Percentiles rank a stretch among this genome's conserved stretches.
These are phyloP conservation scores for Reutealis trisperma DNA, from an alignment of 345 rosid genomes.

Conservation along the genomic window DNA sequence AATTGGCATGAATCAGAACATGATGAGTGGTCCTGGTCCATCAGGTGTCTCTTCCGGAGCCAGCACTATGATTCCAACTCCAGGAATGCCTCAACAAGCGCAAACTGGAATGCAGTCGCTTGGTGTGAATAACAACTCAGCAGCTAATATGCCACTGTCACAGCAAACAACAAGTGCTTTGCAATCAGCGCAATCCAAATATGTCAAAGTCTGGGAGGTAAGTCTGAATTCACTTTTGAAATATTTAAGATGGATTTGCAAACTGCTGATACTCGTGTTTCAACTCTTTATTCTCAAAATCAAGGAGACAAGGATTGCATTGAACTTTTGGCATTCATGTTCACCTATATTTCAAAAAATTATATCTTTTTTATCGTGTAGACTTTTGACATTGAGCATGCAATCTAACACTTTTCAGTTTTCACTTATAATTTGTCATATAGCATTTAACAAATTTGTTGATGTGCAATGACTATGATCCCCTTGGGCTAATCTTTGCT, in stretches of 20 bases:
- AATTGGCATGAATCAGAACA: slow-evolving; percentile 71
- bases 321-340: neutral
- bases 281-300: neutral
- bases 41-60: slow-evolving; percentile 68
- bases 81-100: slow-evolving; percentile 81
- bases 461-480: too few species aligned
- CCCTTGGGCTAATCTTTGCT: too few species aligned
- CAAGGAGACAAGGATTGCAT: neutral
- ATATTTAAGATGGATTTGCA: slow-evolving; percentile 12
- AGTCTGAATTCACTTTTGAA: slow-evolving; percentile 17
- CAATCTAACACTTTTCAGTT: neutral
- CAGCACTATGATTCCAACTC: slow-evolving; percentile 83
- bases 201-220: slow-evolving; percentile 98
- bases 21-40: slow-evolving; percentile 71
- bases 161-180: slow-evolving; percentile 69
- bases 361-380: neutral
- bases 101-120: slow-evolving; percentile 70
- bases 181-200: slow-evolving; percentile 79
- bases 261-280: neutral
- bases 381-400: neutral
- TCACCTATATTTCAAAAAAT: neutral
- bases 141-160: slow-evolving; percentile 64
- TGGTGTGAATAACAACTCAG: slow-evolving; percentile 59
- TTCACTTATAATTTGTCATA: neutral
- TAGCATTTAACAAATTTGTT: neutral